Conservation (phyloP, 257 asterid species). For the Penstemon newberryi region DNA sequence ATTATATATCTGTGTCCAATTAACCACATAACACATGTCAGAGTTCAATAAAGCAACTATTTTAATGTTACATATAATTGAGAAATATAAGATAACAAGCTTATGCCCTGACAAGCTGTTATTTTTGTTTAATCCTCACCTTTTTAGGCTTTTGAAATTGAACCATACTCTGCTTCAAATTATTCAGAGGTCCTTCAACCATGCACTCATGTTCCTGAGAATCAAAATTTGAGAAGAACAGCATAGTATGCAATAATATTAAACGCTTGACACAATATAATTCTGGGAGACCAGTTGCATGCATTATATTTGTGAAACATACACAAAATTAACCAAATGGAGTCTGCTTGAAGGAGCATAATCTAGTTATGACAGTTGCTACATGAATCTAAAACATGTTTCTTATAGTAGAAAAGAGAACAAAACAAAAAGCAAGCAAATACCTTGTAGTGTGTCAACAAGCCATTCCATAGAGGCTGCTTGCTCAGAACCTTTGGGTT, state of each 20-base stretch:
- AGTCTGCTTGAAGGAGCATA: conserved; percentile 23
- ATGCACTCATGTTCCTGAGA: conserved; percentile 91
- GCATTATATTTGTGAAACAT: conserved; percentile 5
- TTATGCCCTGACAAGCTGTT: neutral
- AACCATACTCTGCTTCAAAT: conserved; percentile 99
- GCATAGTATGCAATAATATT: neutral
- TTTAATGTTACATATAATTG: neutral
- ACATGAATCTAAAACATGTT: conserved; percentile 18
- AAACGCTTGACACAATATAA: neutral
- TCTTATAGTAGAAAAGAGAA: conserved; percentile 6
- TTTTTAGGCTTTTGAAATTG: conserved; percentile 98
- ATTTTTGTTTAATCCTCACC: conserved; percentile 39
- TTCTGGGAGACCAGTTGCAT: conserved; percentile 1
- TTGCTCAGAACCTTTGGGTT: conserved; percentile 97
- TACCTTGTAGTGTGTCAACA: conserved; percentile 96
- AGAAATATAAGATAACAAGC: conserved; percentile 2
- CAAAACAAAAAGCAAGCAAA: conserved; percentile 20
- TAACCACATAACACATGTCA: conserved; percentile 35
- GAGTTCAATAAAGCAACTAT: conserved; percentile 6
- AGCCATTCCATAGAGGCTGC: conserved; percentile 94
- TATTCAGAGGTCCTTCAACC: conserved; percentile 98
- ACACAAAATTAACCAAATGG: conserved; percentile 13
- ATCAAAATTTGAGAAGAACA: conserved; percentile 25
- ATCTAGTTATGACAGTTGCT: conserved; percentile 10
- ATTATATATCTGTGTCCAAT: conserved; percentile 69